Base-by-base conservation (phyloP, 768 basidiomycete species). In the Suillus hirtellus region DNA sequence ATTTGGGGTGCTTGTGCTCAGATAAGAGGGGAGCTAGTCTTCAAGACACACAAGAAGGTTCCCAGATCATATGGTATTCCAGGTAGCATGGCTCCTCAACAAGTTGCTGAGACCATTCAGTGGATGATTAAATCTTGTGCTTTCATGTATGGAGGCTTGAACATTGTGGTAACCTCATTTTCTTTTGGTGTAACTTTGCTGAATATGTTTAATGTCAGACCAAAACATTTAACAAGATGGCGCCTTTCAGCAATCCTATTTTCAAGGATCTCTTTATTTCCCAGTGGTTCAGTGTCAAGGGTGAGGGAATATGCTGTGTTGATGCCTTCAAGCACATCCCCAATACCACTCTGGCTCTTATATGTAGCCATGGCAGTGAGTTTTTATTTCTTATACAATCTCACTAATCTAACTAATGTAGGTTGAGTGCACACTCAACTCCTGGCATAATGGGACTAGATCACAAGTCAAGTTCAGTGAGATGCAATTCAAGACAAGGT, bases 341-440 rank as follows among this genome's bases (percentile, higher is more conserved):
- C 44, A 46, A 46, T n/a, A 46, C 44, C 19, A 46, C 44, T 46
- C n/a, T 46, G 44, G 49, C 49, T 31, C 49, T 50, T 15, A 50
- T 50, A n/a, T n/a, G n/a, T n/a, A 15, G 49, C 49, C 14, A 27
- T 3, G 8, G 49, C 2, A 24, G 49, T 50, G 49, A 50, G 49
- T 3, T 50, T 50, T 27, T 5, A 27, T 27, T 50, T 50, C 49
- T 50, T 49, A 43, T 43, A 19, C 15, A 43, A 43, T 43, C 42
- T 19, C 17, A 40, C 17, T 43, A 43, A 43, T 19, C 17, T 43
- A 43, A 43, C n/a, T 46, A 46, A n/a, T 46, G 44, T 46, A 46
- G 44, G 44, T 46, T 46, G 44, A 46, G 44, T 46, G 44, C 8
- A 19, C n/a, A 8, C 44, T 46, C 44, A 46, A n/a, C 44, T 46